Evolutionary conservation across 345 rosid species (phyloP).

Genomic region (Balakata baccata): DNA sequence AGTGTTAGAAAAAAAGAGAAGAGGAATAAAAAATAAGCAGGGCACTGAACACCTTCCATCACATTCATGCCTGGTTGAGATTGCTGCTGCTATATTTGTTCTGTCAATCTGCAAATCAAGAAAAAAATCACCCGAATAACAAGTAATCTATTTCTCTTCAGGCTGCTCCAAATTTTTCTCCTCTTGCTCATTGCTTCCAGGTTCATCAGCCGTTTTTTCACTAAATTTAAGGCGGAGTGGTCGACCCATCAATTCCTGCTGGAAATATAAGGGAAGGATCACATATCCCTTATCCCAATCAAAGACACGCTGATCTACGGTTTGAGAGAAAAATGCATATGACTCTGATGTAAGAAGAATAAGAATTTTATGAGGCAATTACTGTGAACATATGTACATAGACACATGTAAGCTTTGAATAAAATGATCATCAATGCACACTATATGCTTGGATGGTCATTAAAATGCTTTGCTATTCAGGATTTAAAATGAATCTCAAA

Average conservation of each 20-base stretch:
- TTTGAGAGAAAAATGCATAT: background rate
- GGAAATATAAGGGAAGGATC: constrained; percentile 16
- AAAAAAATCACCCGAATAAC: background rate
- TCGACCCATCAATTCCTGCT: constrained; percentile 83
- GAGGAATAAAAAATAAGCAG: background rate
- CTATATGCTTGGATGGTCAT: too few relatives aligned
- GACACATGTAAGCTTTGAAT: too few relatives aligned
- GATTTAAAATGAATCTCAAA: too few relatives aligned
- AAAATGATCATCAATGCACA: too few relatives aligned
- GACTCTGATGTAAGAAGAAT: too few relatives aligned
- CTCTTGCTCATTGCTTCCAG: constrained; percentile 38
- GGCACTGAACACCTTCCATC: constrained; percentile 8
- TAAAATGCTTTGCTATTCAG: too few relatives aligned
- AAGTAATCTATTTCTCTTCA: constrained; percentile 23
- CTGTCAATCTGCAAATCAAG: constrained; percentile 9
- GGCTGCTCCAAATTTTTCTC: constrained; percentile 27
- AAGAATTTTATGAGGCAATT: too few relatives aligned
- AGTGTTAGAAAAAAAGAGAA: background rate
- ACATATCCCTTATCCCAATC: background rate
- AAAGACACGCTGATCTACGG: background rate
- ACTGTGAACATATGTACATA: too few relatives aligned
- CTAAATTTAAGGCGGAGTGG: constrained; percentile 68
- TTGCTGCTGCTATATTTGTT: constrained; percentile 14
- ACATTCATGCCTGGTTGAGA: constrained; percentile 8
- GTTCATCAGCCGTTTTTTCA: constrained; percentile 40